Percentiles rank a stretch among this genome's conserved stretches.
These are phyloP conservation scores for Hymenoscyphus scutula DNA, from an alignment of 2,329 filamentous ascomycete species.

Conservation along the genomic window DNA sequence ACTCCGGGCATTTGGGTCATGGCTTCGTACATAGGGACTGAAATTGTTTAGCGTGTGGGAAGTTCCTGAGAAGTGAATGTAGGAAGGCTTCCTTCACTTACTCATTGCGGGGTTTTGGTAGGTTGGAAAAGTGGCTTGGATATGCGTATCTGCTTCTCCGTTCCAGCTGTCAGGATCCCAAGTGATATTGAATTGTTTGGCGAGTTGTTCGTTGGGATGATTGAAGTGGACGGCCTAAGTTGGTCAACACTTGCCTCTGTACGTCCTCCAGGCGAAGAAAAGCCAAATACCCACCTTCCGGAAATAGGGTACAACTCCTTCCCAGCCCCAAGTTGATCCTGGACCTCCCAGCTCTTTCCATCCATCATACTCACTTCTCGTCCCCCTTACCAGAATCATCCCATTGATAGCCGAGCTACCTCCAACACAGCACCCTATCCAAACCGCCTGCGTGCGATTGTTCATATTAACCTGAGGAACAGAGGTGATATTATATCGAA, in stretches of 20 bases:
- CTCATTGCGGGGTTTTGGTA: conserved; percentile 6
- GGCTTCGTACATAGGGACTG: background rate
- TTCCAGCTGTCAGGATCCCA: conserved; percentile 2
- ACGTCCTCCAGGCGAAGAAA: background rate
- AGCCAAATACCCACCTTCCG: conserved; percentile 1
- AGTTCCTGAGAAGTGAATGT: background rate
- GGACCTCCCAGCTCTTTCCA: background rate
- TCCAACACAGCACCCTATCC: background rate
- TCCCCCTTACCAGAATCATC: conserved; percentile 1
- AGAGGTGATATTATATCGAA: background rate
- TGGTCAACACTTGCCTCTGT: background rate
- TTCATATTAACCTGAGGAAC: conserved; percentile 7
- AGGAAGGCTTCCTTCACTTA: background rate
- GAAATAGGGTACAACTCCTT: conserved; percentile 9
- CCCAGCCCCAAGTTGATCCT: background rate
- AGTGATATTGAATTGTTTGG: conserved; percentile 7
- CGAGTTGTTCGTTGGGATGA: background rate
- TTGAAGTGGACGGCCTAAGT: conserved; percentile 7
- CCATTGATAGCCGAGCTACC: conserved; percentile 10
- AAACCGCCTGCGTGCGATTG: background rate
- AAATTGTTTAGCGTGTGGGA: background rate
- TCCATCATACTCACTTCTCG: conserved; percentile 5
- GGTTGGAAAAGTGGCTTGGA: conserved; percentile 7
- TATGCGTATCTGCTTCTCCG: background rate
- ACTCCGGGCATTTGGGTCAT: conserved; percentile 3